Evolutionary conservation across 768 basidiomycete species (phyloP).

Genomic region (Boletus insuetus): DNA sequence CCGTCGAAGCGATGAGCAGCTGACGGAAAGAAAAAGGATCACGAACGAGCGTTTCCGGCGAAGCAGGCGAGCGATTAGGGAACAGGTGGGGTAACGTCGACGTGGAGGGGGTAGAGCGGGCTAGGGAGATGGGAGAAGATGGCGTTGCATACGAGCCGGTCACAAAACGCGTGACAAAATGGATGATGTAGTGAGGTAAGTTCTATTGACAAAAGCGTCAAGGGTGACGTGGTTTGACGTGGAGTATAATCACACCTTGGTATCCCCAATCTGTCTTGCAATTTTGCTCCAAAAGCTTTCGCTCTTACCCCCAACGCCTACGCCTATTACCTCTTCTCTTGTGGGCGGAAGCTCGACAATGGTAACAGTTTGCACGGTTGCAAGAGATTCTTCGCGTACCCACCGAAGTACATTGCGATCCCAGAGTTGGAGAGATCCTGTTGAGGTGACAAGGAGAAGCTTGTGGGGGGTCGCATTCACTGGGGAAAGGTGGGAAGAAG

Average conservation of each 20-base stretch:
- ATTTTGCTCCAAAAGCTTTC: conserved; percentile 54
- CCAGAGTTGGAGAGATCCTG: conserved; percentile 78
- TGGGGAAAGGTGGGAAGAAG: conserved; percentile 39
- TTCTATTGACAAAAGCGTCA: conserved; percentile 39
- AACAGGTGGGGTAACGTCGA: conserved; percentile 19
- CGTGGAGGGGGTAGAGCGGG: not conserved
- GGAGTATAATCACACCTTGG: conserved; percentile 41
- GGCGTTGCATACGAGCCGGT: conserved; percentile 63
- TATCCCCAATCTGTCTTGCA: conserved; percentile 55
- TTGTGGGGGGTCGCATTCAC: conserved; percentile 36
- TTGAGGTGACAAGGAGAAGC: conserved; percentile 63
- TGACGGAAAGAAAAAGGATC: conserved; percentile 89
- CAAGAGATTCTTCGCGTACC: conserved; percentile 79
- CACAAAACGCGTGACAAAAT: conserved; percentile 69
- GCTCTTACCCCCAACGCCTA: not conserved
- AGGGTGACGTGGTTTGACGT: not conserved
- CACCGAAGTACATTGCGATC: conserved; percentile 57
- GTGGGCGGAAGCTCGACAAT: conserved; percentile 78
- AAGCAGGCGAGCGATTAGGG: conserved; percentile 26
- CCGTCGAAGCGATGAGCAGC: conserved; percentile 69
- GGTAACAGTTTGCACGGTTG: conserved; percentile 58
- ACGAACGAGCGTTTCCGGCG: conserved; percentile 46
- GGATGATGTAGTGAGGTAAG: conserved; percentile 64
- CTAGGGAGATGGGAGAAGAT: conserved; percentile 31
- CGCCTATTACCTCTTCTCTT: conserved; percentile 21